Evolutionary conservation across 106 monocot genomes (phyloP).

Genomic region (Ottelia alismoides): DNA sequence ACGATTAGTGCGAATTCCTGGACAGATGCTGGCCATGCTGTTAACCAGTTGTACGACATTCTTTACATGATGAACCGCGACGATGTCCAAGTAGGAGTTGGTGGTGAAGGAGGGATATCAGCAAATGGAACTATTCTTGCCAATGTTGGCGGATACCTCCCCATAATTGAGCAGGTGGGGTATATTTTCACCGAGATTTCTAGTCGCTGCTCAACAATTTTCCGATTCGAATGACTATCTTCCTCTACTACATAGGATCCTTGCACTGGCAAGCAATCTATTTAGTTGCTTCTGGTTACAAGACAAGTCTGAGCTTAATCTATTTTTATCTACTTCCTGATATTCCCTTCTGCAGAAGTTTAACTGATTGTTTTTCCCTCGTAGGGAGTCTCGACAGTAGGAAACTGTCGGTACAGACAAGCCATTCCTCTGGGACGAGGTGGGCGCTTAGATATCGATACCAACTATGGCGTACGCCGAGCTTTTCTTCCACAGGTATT

Average conservation of each 20-base stretch:
- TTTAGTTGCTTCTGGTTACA: too few relatives aligned
- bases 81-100: conserved; percentile 72
- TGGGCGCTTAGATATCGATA: conserved; percentile 58
- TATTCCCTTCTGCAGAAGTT: too few relatives aligned
- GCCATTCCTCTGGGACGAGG: conserved; percentile 42
- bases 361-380: background rate
- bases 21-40: conserved; percentile 78
- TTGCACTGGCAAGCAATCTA: too few relatives aligned
- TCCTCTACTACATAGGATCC: too few relatives aligned
- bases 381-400: conserved; percentile 69
- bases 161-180: conserved; percentile 92
- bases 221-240: too few relatives aligned
- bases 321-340: too few relatives aligned
- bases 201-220: too few relatives aligned
- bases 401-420: conserved; percentile 76
- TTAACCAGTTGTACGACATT: conserved; percentile 80
- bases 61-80: conserved; percentile 94
- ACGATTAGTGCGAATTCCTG: conserved; percentile 71
- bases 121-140: conserved; percentile 45
- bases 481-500: conserved; percentile 73
- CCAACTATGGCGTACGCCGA: conserved; percentile 62
- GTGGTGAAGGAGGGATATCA: conserved; percentile 79
- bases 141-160: conserved; percentile 78
- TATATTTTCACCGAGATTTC: too few relatives aligned
- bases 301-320: too few relatives aligned